These are phyloP conservation scores for Trichoderma asperelloides DNA, from an alignment of 495 filamentous ascomycete species.

Conservation along the genomic window DNA sequence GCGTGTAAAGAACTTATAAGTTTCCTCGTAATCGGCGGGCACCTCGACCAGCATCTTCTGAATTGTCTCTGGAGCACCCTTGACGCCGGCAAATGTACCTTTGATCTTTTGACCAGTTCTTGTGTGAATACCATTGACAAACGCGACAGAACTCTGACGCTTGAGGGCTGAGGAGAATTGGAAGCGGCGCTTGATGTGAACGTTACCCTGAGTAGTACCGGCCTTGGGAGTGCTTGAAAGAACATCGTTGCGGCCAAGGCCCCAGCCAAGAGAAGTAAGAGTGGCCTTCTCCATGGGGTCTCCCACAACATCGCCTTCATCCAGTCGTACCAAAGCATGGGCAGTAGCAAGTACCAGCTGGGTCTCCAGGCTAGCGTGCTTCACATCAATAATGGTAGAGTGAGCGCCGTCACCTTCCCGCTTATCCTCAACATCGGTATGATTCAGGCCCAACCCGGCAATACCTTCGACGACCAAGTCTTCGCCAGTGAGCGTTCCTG, in stretches of 20 bases:
- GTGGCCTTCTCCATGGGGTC: slow-evolving; percentile 99
- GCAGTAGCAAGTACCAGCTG: slow-evolving; percentile 91
- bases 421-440: slow-evolving; percentile 56
- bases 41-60: slow-evolving; percentile 77
- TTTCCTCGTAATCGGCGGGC: slow-evolving; percentile 90
- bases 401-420: slow-evolving; percentile 75
- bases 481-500: slow-evolving; percentile 91
- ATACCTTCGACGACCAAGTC: slow-evolving; percentile 97
- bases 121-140: slow-evolving; percentile 57
- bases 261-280: slow-evolving; percentile 80
- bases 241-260: slow-evolving; percentile 76
- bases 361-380: slow-evolving; percentile 62
- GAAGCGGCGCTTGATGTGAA: slow-evolving; percentile 93
- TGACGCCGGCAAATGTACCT: slow-evolving; percentile 86
- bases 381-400: slow-evolving; percentile 57
- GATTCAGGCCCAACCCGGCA: slow-evolving; percentile 71
- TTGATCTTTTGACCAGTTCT: slow-evolving; percentile 61
- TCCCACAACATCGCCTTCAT: slow-evolving; percentile 94
- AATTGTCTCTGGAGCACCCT: slow-evolving; percentile 96
- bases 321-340: slow-evolving; percentile 88
- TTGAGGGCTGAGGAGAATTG: slow-evolving; percentile 97
- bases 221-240: slow-evolving; percentile 43
- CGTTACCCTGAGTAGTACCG: slow-evolving; percentile 33
- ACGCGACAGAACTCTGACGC: slow-evolving; percentile 87
- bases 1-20: slow-evolving; percentile 94